Percentiles rank a stretch among this genome's conserved stretches.
Evolutionary conservation across 1,139 yeast species (phyloP).

Genomic region (Lizanozyma gosingica): DNA sequence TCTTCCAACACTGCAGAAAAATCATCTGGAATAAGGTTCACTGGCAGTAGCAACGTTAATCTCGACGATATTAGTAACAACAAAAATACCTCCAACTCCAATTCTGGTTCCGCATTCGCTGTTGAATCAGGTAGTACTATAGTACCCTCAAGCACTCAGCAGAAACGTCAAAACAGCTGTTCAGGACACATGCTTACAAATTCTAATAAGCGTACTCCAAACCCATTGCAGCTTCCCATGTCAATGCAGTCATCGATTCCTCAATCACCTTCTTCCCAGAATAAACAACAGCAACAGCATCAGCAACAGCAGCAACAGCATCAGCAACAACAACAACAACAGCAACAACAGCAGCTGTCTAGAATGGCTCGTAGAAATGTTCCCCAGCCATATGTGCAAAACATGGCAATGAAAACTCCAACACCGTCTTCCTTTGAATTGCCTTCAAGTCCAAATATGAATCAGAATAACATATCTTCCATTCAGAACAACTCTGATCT

Average conservation of each 20-base stretch:
- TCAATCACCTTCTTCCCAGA: not conserved
- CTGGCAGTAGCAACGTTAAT: too few species aligned
- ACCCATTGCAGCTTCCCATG: constrained; percentile 14
- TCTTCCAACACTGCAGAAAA: too few species aligned
- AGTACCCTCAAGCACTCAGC: too few species aligned
- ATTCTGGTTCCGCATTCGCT: not conserved
- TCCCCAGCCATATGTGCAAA: constrained; percentile 7
- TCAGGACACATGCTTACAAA: constrained; percentile 25
- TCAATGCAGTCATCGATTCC: constrained; percentile 8
- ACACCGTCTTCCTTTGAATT: constrained; percentile 36
- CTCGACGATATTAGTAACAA: too few species aligned
- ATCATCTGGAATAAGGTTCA: too few species aligned
- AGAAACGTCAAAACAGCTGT: constrained; percentile 34
- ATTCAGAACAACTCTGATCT: constrained; percentile 32
- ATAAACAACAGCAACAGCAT: constrained; percentile 3
- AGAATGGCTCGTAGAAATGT: constrained; percentile 4
- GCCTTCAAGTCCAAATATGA: constrained; percentile 32
- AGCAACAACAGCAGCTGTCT: constrained; percentile 6
- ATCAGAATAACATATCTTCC: constrained; percentile 16
- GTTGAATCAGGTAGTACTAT: not conserved
- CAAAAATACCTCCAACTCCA: too few species aligned
- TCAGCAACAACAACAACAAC: constrained; percentile 7
- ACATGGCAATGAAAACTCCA: constrained; percentile 23
- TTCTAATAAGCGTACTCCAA: constrained; percentile 27
- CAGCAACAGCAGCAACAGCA: not conserved